Evolutionary conservation across 768 basidiomycete genomes (phyloP).

Genomic region (Lepiota brunneoincarnata): DNA sequence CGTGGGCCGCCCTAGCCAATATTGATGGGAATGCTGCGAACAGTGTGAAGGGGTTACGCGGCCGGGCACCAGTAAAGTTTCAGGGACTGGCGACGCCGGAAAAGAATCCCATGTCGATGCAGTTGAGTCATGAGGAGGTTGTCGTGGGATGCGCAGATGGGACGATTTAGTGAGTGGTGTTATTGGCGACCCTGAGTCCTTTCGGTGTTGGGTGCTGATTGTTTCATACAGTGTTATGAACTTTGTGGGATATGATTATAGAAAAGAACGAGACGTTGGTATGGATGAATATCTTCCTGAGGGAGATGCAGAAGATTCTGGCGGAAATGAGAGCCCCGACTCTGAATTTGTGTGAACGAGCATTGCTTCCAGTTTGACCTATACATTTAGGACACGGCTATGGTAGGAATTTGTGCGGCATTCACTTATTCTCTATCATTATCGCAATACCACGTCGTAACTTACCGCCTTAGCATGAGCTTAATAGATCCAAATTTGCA

Average conservation of each 20-base stretch:
- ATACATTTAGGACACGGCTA: too few species aligned
- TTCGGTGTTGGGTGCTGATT: neutral
- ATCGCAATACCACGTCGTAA: neutral
- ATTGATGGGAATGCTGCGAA: constrained; percentile 22
- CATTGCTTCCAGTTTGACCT: too few species aligned
- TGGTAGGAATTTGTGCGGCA: too few species aligned
- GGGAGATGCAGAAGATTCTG: constrained; percentile 1
- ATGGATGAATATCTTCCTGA: constrained; percentile 8
- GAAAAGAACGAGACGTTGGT: constrained; percentile 11
- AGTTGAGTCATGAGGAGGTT: constrained; percentile 86
- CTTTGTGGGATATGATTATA: constrained; percentile 36
- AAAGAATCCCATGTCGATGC: constrained; percentile 95
- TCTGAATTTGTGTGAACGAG: too few species aligned
- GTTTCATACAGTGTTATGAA: constrained; percentile 28
- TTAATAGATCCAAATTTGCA: neutral
- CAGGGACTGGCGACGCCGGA: constrained; percentile 80
- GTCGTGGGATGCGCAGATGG: constrained; percentile 91
- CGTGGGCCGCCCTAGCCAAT: constrained; percentile 67
- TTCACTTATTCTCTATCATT: neutral
- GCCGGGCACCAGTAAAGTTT: constrained; percentile 66
- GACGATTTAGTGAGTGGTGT: constrained; percentile 77
- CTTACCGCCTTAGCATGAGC: constrained; percentile 3
- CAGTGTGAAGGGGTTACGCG: constrained; percentile 57
- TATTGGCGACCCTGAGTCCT: neutral
- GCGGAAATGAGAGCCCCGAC: constrained; percentile 6